Evolutionary conservation across 305 asterid genomes (phyloP).

Genomic region (Fraxinus paxiana): DNA sequence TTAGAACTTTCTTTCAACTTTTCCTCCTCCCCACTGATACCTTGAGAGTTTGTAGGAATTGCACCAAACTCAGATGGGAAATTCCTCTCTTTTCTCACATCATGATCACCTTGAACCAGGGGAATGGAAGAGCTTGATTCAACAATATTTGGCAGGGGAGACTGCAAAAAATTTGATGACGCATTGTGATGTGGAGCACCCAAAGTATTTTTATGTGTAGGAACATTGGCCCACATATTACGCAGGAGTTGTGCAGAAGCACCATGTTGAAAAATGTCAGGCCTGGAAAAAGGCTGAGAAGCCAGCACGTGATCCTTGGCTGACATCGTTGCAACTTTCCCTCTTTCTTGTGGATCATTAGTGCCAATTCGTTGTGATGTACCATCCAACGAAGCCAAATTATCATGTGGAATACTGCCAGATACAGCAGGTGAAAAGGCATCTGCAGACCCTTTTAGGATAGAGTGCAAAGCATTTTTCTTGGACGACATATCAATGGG

Average conservation of each 20-base stretch:
- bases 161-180: conserved; percentile 36
- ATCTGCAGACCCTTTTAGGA: conserved; percentile 42
- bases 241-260: conserved; percentile 28
- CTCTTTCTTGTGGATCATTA: conserved; percentile 35
- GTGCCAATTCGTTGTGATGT: conserved; percentile 26
- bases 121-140: conserved; percentile 49
- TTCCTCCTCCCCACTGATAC: conserved; percentile 36
- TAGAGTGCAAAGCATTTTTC: conserved; percentile 27
- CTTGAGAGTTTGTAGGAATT: conserved; percentile 31
- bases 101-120: conserved; percentile 34
- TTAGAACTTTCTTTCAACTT: conserved; percentile 38
- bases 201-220: conserved; percentile 36
- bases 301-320: conserved; percentile 26
- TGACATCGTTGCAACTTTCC: conserved; percentile 28
- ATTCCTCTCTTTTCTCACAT: conserved; percentile 29
- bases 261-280: conserved; percentile 40
- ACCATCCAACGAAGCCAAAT: conserved; percentile 30
- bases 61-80: conserved; percentile 28
- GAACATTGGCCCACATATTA: conserved; percentile 40
- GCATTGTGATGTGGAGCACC: conserved; percentile 34
- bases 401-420: conserved; percentile 32
- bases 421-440: conserved; percentile 39
- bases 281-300: conserved; percentile 33
- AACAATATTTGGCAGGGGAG: conserved; percentile 44
- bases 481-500: conserved; percentile 27